Percentiles rank a stretch among this genome's conserved stretches.
Conservation (phyloP, 225 moss, liverwort and hornwort genomes). For the Pleurozium schreberi region DNA sequence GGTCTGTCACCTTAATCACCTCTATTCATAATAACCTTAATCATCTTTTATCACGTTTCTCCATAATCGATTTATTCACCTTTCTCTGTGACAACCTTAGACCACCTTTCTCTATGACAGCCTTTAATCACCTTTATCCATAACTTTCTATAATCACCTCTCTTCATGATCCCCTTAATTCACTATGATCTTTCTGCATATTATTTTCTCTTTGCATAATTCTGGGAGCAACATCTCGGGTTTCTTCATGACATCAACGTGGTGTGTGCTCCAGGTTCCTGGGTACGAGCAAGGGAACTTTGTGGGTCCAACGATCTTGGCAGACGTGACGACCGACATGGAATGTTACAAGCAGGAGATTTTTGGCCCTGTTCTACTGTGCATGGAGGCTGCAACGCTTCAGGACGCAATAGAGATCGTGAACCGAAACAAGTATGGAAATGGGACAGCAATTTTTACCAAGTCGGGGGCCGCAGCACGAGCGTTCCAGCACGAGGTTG, state of each 20-base stretch:
- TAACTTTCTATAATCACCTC: background rate
- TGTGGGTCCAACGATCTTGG: constrained; percentile 84
- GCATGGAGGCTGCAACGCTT: constrained; percentile 69
- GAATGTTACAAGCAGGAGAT: constrained; percentile 97
- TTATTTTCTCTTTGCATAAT: background rate
- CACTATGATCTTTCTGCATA: background rate
- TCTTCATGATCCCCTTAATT: background rate
- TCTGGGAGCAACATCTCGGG: background rate
- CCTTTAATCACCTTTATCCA: background rate
- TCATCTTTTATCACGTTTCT: background rate
- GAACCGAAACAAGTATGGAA: constrained; percentile 83
- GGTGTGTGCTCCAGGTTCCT: constrained; percentile 21
- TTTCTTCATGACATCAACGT: background rate
- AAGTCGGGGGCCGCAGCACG: constrained; percentile 84
- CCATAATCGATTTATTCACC: background rate
- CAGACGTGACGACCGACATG: constrained; percentile 82
- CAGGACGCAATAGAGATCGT: constrained; percentile 72
- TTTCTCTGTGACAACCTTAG: background rate
- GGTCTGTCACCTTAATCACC: constrained; percentile 13
- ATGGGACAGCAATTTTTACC: constrained; percentile 93
- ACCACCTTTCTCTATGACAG: background rate
- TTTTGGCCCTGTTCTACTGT: constrained; percentile 84
- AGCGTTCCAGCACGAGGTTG: constrained; percentile 87
- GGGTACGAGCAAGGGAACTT: constrained; percentile 90
- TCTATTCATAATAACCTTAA: background rate